Conservation (phyloP, 164 flowering plant species). For the Stephania japonica region DNA sequence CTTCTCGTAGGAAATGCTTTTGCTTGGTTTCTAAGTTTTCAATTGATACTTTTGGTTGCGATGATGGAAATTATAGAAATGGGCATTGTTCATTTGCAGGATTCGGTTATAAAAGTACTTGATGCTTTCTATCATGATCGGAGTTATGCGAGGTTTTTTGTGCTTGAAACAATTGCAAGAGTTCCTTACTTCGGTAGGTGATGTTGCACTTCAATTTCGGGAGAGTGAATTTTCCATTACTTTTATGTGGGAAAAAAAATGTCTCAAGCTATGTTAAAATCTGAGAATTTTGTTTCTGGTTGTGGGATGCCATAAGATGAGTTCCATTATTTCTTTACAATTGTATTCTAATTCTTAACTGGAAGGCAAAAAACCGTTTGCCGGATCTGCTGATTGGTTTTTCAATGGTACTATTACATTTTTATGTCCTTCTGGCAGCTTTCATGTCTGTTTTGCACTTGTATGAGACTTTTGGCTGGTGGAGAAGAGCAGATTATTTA, state of each 20-base stretch:
- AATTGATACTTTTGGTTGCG: neutral
- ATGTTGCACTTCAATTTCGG: neutral
- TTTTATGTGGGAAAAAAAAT: neutral
- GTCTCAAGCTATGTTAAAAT: neutral
- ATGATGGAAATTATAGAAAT: neutral
- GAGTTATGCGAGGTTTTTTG: conserved; percentile 83
- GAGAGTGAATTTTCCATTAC: neutral
- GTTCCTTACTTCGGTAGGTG: conserved; percentile 95
- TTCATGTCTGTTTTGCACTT: conserved; percentile 91
- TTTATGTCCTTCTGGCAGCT: conserved; percentile 44
- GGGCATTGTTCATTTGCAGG: conserved; percentile 43
- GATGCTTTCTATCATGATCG: conserved; percentile 79
- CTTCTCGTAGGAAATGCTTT: neutral
- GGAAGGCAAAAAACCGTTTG: neutral
- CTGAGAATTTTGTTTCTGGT: neutral
- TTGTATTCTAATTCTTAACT: neutral
- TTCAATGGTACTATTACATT: neutral
- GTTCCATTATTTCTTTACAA: neutral
- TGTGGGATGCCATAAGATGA: neutral
- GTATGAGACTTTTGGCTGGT: conserved; percentile 99
- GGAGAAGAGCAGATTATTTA: conserved; percentile 94
- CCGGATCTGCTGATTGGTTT: neutral
- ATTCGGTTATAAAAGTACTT: conserved; percentile 77
- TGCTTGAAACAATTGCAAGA: conserved; percentile 93
- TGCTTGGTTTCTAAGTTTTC: neutral